Evolutionary conservation across 371 early-diverging fungal species (phyloP).

Genomic region (Basidiobolus meristosporus): DNA sequence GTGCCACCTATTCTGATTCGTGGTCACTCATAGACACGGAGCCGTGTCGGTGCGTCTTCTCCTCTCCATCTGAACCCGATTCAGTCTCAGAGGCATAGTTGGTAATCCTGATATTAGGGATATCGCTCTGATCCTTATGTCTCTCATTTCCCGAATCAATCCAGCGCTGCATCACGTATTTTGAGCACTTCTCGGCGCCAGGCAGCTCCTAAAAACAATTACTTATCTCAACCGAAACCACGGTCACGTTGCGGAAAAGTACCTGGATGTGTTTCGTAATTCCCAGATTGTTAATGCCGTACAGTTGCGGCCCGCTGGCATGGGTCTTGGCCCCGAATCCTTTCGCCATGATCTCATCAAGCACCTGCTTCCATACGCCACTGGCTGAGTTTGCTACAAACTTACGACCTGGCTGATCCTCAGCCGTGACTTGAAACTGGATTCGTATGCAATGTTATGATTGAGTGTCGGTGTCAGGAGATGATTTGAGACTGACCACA

Average conservation of each 20-base stretch:
- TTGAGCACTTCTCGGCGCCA: conserved; percentile 8
- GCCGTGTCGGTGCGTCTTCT: no score
- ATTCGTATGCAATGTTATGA: not conserved
- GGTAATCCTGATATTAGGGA: no score
- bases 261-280: conserved; percentile 20
- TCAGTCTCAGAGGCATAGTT: no score
- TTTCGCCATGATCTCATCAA: conserved; percentile 14
- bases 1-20: no score
- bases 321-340: conserved; percentile 21
- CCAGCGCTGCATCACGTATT: conserved; percentile 11
- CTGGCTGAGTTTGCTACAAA: conserved; percentile 17
- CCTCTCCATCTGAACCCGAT: no score
- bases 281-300: conserved; percentile 16
- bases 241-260: not conserved
- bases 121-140: no score
- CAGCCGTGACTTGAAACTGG: conserved; percentile 19
- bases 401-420: conserved; percentile 16
- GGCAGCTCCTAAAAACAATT: conserved; percentile 6
- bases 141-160: no score
- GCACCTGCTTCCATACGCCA: conserved; percentile 19
- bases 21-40: no score
- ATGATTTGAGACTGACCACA: conserved; percentile 9
- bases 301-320: conserved; percentile 20
- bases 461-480: not conserved
- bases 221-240: not conserved